A percentile compares a stretch with the other conserved stretches of the same genome.
Evolutionary conservation across 2,329 filamentous ascomycete genomes (phyloP).

Genomic region (Talaromyces sp.): DNA sequence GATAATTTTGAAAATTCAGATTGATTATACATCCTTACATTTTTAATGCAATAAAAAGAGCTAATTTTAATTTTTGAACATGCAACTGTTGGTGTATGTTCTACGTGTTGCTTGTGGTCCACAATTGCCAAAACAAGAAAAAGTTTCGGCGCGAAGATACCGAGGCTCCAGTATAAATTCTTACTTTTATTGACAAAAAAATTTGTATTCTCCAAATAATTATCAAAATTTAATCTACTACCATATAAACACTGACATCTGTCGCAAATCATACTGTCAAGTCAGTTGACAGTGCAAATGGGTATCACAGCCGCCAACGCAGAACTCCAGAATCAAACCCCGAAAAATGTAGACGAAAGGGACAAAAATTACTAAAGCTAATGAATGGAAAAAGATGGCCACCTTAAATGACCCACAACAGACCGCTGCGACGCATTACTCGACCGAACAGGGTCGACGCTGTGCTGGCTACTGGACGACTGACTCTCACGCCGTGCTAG

Average conservation of each 20-base stretch:
- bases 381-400: neutral
- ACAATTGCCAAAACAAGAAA: neutral
- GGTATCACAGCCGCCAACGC: neutral
- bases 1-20: neutral
- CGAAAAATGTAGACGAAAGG: neutral
- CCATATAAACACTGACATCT: neutral
- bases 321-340: neutral
- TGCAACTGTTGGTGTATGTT: neutral
- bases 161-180: neutral
- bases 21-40: neutral
- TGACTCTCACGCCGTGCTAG: neutral
- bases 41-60: neutral
- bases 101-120: neutral
- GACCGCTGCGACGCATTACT: neutral
- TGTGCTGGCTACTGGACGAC: neutral
- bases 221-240: neutral
- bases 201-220: neutral
- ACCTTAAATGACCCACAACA: neutral
- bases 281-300: neutral
- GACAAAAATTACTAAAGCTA: neutral
- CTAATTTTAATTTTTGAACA: neutral
- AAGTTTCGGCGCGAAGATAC: neutral
- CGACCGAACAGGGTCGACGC: neutral
- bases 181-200: neutral
- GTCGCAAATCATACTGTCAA: neutral